These are phyloP conservation scores for Gloeopeniophorella convolvens DNA, from an alignment of 768 basidiomycete genomes.

Conservation along the genomic window DNA sequence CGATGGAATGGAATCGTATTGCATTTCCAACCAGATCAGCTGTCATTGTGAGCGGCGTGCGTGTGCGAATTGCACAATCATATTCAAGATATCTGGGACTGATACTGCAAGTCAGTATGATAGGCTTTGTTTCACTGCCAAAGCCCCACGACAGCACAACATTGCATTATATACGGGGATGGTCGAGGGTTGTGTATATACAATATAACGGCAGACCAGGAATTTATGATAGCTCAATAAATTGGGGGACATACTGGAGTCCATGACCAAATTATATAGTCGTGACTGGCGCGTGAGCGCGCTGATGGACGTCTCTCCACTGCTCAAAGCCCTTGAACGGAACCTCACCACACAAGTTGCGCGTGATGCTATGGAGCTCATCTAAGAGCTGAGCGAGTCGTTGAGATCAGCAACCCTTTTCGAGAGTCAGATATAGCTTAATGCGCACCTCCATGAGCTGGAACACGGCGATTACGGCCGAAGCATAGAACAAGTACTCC, in stretches of 20 bases:
- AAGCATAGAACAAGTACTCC: constrained; percentile 18
- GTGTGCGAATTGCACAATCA: no score
- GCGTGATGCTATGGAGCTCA: constrained; percentile 16
- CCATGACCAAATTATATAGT: constrained; percentile 22
- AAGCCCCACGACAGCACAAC: no score
- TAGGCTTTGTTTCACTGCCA: no score
- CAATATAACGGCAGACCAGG: no score
- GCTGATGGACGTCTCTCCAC: constrained; percentile 20
- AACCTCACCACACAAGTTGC: constrained; percentile 19
- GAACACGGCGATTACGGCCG: constrained; percentile 16
- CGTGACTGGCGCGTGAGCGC: constrained; percentile 2
- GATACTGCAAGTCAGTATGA: no score
- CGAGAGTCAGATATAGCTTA: neutral
- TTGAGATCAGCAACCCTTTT: neutral
- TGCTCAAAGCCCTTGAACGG: constrained; percentile 20
- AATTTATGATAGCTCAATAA: no score
- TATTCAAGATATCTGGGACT: no score
- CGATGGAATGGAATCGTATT: no score
- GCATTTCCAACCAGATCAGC: no score
- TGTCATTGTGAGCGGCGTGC: no score
- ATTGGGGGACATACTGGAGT: neutral
- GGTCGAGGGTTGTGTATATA: no score
- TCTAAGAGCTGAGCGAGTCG: constrained; percentile 8
- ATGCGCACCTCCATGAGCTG: constrained; percentile 15
- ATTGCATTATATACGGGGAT: no score